These are phyloP conservation scores for Sclerotinia nivalis DNA, from an alignment of 2,329 filamentous ascomycete species.

Conservation along the genomic window DNA sequence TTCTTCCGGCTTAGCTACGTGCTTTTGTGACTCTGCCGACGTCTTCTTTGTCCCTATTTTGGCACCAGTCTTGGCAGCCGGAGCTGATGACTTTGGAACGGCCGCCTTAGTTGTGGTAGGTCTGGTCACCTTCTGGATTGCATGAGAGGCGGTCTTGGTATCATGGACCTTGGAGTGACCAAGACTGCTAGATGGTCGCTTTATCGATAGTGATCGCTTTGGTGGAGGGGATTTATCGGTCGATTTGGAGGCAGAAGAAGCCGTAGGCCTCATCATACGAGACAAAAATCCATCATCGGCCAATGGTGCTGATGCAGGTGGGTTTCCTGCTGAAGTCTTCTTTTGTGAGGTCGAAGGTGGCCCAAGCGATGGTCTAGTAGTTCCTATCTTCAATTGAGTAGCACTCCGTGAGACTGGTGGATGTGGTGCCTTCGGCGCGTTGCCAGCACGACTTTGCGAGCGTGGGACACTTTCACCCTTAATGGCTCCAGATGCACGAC, in stretches of 20 bases:
- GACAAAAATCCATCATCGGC: constrained; percentile 72
- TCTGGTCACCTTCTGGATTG: constrained; percentile 23
- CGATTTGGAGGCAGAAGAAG: constrained; percentile 66
- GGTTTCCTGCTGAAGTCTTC: constrained; percentile 54
- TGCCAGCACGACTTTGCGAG: constrained; percentile 36
- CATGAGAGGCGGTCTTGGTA: constrained; percentile 24
- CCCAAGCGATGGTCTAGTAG: constrained; percentile 48
- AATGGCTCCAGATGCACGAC: constrained; percentile 46
- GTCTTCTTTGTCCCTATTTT: constrained; percentile 26
- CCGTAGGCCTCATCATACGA: constrained; percentile 80
- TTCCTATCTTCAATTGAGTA: constrained; percentile 34
- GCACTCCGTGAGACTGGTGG: constrained; percentile 33
- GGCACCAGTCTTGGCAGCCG: constrained; percentile 16
- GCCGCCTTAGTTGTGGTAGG: constrained; percentile 13
- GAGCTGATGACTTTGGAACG: constrained; percentile 23
- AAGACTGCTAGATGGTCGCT: constrained; percentile 36
- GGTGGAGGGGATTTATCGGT: constrained; percentile 59
- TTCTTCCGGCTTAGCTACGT: constrained; percentile 20
- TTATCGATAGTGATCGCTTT: constrained; percentile 36
- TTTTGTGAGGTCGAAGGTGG: constrained; percentile 53
- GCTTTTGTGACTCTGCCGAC: constrained; percentile 28
- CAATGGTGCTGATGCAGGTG: constrained; percentile 51
- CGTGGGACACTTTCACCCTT: constrained; percentile 39
- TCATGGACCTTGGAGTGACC: constrained; percentile 33
- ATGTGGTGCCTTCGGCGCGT: constrained; percentile 2